Evolutionary conservation across 495 filamentous ascomycete genomes (phyloP), one percentile per base, ranked within the genome.

Genomic region (Patellaria atrata): DNA sequence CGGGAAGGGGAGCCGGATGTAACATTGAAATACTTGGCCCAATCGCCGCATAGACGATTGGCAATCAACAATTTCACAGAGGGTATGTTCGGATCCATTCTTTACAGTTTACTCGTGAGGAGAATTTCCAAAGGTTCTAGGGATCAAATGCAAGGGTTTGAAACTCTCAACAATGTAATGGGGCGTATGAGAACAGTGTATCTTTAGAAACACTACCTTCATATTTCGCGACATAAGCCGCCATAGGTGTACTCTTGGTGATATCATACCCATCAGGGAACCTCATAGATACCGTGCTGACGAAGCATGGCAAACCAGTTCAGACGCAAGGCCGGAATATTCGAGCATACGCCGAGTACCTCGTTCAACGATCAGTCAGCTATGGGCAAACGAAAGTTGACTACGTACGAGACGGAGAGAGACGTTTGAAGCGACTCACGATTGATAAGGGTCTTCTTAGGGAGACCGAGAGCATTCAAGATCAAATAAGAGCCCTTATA

Each of bases 251-350:
- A n/a, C n/a, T n/a, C n/a, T n/a, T n/a, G n/a, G n/a, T n/a, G n/a
- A n/a, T n/a, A n/a, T n/a, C n/a, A n/a, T n/a, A n/a, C n/a, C n/a
- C n/a, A n/a, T n/a, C n/a, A 27, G 34, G 34, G 13, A 37, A 28
- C 22, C 34, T 37, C 13, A 26, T 27, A 26, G 34, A 37, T 18
- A 17, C 30, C 17, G 27, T 38, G 37, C 45, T 49, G 30, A 45
- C 32, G 23, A 32, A 33, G 30, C 32, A 27, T 15, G 35, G 23
- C 10, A 27, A 43, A 41, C 22, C 52, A 83, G 87, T 80, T n/a
- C 89, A 96, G 62, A 79, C 81, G 8, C 89, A 99, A 59, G 89
- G 89, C 29, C 75, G 77, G 38, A 99, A 96, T 51, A 94, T 99
- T 49, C 70, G 83, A 31, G 73, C 84, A 49, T 99, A 99, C 65